phyloP scores from a whole-genome alignment of 1,284 basidiomycete genomes.

The Wallemia mellicola region DNA sequence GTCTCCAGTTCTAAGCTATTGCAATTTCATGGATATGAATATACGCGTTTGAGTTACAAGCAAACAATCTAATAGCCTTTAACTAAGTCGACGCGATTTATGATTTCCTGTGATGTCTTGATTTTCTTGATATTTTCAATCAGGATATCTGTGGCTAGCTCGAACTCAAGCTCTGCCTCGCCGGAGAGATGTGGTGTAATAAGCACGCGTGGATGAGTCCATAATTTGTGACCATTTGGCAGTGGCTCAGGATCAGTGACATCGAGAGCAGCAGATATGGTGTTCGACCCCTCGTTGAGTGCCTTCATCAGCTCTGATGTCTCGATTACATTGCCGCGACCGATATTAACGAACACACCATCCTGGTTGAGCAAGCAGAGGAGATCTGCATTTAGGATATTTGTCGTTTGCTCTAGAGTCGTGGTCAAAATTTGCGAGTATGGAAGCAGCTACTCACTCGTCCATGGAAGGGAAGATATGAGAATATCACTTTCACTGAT shows the following conservation, averaged over 20 bases:
- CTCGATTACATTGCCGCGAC: conserved; percentile 14
- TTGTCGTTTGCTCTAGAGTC: conserved; percentile 10
- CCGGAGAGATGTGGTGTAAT: conserved; percentile 15
- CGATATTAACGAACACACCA: conserved; percentile 16
- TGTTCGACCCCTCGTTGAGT: neutral
- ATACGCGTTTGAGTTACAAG: neutral
- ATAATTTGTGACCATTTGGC: conserved; percentile 13
- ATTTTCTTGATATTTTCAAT: conserved; percentile 15
- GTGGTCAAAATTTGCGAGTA: too few species aligned
- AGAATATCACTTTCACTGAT: conserved; percentile 12
- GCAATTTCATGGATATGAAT: neutral
- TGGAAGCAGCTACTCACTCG: too few species aligned
- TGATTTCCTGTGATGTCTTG: conserved; percentile 10
- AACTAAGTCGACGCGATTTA: conserved; percentile 13
- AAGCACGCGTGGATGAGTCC: conserved; percentile 13
- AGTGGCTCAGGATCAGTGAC: conserved; percentile 18
- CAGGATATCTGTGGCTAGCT: conserved; percentile 14
- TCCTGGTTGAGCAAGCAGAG: conserved; percentile 10
- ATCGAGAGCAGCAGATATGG: conserved; percentile 11
- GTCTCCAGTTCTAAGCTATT: too few species aligned
- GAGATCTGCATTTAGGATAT: conserved; percentile 10
- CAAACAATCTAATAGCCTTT: conserved; percentile 13
- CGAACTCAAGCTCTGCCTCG: conserved; percentile 11
- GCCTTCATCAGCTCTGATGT: neutral
- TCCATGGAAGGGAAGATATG: conserved; percentile 14